Percentiles rank a stretch among this genome's conserved stretches.
These are phyloP conservation scores for Talaromyces marneffei DNA, from an alignment of 2,329 filamentous ascomycete genomes.

Conservation along the genomic window DNA sequence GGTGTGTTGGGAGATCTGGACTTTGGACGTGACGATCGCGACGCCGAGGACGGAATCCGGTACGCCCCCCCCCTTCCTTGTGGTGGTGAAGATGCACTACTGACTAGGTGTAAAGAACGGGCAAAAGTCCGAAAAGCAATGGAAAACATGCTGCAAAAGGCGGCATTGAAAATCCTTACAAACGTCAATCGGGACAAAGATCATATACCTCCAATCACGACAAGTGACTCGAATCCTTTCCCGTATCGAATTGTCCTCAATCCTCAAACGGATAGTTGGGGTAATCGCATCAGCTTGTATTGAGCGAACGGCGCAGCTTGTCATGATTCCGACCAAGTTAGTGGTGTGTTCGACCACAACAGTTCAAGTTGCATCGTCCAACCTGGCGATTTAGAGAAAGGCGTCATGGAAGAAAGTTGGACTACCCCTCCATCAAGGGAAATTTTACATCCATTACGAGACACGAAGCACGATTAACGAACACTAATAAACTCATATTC, in stretches of 20 bases:
- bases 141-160: constrained; percentile 80
- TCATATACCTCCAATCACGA: constrained; percentile 95
- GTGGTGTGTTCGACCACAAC: neutral
- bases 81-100: neutral
- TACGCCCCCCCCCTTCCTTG: constrained; percentile 42
- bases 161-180: constrained; percentile 82
- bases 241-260: constrained; percentile 90
- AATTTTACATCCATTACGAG: neutral
- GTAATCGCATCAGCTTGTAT: constrained; percentile 71
- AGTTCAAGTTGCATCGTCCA: neutral
- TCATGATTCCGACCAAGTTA: too few species aligned
- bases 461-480: neutral
- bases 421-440: neutral
- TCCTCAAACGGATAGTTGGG: constrained; percentile 73
- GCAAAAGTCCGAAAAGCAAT: constrained; percentile 85
- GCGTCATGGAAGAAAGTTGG: too few species aligned
- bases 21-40: constrained; percentile 84
- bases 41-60: constrained; percentile 83
- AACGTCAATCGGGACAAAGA: constrained; percentile 85
- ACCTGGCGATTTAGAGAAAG: neutral
- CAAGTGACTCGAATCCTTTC: constrained; percentile 85
- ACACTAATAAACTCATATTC: constrained; percentile 5
- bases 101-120: constrained; percentile 56
- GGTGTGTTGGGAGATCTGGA: constrained; percentile 96
- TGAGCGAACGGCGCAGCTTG: constrained; percentile 38